phyloP scores from a whole-genome alignment of 2,329 filamentous ascomycete genomes.

The Cordyceps cicadae region DNA sequence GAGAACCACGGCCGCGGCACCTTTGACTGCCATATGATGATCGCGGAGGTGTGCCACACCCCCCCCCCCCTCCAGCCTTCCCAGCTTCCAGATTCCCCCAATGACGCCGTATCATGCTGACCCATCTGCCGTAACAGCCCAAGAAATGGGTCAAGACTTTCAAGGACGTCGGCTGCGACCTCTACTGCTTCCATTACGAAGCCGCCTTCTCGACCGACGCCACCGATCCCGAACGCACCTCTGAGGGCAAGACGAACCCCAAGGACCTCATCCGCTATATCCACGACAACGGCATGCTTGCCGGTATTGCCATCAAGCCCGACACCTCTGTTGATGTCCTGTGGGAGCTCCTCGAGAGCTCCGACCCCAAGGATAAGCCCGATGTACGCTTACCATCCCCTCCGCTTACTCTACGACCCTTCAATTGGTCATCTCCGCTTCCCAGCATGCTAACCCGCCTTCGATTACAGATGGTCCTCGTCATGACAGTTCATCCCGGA shows the following conservation, averaged over 20 bases:
- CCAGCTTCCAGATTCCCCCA: not conserved
- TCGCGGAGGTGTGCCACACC: slow-evolving; percentile 93
- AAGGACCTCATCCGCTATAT: slow-evolving; percentile 84
- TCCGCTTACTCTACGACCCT: not conserved
- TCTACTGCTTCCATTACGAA: slow-evolving; percentile 99
- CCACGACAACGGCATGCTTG: slow-evolving; percentile 77
- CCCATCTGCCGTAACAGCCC: slow-evolving; percentile 46
- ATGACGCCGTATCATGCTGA: not conserved
- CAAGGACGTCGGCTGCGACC: slow-evolving; percentile 84
- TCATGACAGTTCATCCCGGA: slow-evolving; percentile 97
- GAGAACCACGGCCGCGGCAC: slow-evolving; percentile 71
- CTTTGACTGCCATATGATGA: slow-evolving; percentile 99
- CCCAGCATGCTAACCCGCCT: not conserved
- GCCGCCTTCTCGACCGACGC: slow-evolving; percentile 84
- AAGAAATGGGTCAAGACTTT: slow-evolving; percentile 98
- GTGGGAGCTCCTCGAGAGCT: slow-evolving; percentile 76
- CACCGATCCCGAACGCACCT: slow-evolving; percentile 63
- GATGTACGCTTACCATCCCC: slow-evolving; percentile 57
- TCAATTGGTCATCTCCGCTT: not conserved
- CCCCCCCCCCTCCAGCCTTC: too few relatives aligned
- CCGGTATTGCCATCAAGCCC: slow-evolving; percentile 93
- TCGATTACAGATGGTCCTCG: slow-evolving; percentile 73
- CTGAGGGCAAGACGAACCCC: slow-evolving; percentile 68
- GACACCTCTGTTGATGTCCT: slow-evolving; percentile 84
- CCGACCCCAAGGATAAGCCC: slow-evolving; percentile 66